These are phyloP conservation scores for Asclepias syriaca DNA, from an alignment of 257 asterid species.

Conservation along the genomic window DNA sequence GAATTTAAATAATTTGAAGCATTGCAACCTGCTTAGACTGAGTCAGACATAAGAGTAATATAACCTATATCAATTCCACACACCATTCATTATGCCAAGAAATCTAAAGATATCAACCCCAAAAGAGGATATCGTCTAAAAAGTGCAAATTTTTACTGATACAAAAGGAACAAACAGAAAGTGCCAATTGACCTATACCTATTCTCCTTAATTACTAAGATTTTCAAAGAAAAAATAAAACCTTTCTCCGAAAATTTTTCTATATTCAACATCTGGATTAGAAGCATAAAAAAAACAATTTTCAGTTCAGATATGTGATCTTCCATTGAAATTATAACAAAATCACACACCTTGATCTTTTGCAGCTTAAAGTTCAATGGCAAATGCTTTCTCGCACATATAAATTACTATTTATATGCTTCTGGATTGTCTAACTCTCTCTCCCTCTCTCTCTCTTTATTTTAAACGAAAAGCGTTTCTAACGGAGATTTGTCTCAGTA, in stretches of 20 bases:
- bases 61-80: background rate
- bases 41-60: background rate
- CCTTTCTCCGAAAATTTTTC: background rate
- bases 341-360: constrained; percentile 1
- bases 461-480: no score
- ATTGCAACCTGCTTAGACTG: background rate
- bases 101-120: background rate
- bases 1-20: background rate
- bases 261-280: background rate
- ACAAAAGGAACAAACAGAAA: background rate
- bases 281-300: background rate
- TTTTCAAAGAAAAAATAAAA: background rate
- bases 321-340: background rate
- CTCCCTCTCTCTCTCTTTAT: background rate
- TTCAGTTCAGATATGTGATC: background rate
- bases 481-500: background rate
- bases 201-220: background rate
- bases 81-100: background rate
- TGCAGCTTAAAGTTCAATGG: background rate
- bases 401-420: background rate
- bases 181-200: background rate
- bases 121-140: background rate
- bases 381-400: background rate
- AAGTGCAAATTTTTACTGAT: background rate
- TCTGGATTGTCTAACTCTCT: background rate